Evolutionary conservation across 495 filamentous ascomycete genomes (phyloP).

Genomic region (Daldinia concentrica): DNA sequence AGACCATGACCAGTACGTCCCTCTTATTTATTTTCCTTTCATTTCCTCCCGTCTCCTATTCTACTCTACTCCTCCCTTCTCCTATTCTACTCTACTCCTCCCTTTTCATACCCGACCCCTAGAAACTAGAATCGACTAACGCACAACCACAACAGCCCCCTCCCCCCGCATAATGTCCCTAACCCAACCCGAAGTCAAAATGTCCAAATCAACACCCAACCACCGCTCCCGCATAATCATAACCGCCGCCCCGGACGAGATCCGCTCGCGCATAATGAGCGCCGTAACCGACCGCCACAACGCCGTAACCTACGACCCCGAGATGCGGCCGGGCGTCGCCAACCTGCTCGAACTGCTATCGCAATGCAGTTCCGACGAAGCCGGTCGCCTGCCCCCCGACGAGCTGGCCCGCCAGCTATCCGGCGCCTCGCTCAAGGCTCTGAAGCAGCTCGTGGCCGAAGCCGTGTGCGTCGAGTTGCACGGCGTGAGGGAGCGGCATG

Average conservation of each 20-base stretch:
- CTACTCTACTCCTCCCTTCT: no score
- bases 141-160: conserved; percentile 61
- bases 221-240: conserved; percentile 80
- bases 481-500: conserved; percentile 69
- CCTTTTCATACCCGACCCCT: no score
- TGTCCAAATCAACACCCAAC: conserved; percentile 87
- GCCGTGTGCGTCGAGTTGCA: conserved; percentile 64
- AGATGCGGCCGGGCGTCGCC: conserved; percentile 77
- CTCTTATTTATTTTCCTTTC: no score
- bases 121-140: no score
- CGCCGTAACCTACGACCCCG: conserved; percentile 75
- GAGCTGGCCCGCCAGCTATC: conserved; percentile 65
- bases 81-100: no score
- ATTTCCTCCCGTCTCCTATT: no score
- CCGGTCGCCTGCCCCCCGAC: conserved; percentile 48
- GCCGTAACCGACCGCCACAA: conserved; percentile 80
- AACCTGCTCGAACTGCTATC: conserved; percentile 83
- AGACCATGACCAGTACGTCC: conserved; percentile 77
- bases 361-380: conserved; percentile 50
- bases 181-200: conserved; percentile 76
- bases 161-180: conserved; percentile 91
- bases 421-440: conserved; percentile 61
- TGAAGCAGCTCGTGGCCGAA: conserved; percentile 72
- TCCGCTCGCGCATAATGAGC: conserved; percentile 70
- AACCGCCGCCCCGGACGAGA: conserved; percentile 69